Base-by-base conservation (phyloP, 2,329 filamentous ascomycete species). In the Alternaria sp. region DNA sequence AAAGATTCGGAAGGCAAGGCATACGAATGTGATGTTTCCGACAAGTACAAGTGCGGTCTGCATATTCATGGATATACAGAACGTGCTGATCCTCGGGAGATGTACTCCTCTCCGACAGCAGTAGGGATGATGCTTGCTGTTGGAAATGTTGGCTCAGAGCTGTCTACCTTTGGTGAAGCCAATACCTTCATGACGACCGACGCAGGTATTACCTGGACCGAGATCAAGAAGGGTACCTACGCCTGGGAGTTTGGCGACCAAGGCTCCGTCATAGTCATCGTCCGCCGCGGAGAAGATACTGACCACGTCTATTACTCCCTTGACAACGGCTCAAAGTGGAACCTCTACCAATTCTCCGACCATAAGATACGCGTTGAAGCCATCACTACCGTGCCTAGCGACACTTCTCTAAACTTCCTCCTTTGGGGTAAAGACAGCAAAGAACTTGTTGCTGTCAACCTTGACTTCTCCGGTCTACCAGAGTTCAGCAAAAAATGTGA, bases 11-110 rank as follows among this genome's bases (percentile, higher is more conserved):
- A 95, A 30, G 89, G 87, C 68, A 92, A 94, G 69, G 78, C 83
- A 2, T 96, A 90, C 73, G 79, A 82, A 12, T 98, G 95, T 81
- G 81, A 83, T 40, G 87, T 89, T 16, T 73, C 84, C 80, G 79
- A 81, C 27, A 78, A 79, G 46, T 84, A 88, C 20, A 86, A 89
- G 57, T 99, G 96, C 77, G 90, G 92, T 4, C 84, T 99, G 57
- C 93, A 99, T 78, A 85, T 99, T 38, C 96, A 99, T 77, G 92
- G 94, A 57, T 99, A 97, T 80, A 98, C 96, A 0, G 95, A 99
- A 79, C 89, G 95, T 64, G 82, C 82, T 32, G 92, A 98, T 75
- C 90, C 89, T 71, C 84, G 89, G 48, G 92, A 94, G 76, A 97
- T 92, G 0, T 98, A 92, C 79, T 95, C 93, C 9, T 97, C 94